phyloP scores from a whole-genome alignment of 176 grass and related monocot species.

The Musa itinerans region DNA sequence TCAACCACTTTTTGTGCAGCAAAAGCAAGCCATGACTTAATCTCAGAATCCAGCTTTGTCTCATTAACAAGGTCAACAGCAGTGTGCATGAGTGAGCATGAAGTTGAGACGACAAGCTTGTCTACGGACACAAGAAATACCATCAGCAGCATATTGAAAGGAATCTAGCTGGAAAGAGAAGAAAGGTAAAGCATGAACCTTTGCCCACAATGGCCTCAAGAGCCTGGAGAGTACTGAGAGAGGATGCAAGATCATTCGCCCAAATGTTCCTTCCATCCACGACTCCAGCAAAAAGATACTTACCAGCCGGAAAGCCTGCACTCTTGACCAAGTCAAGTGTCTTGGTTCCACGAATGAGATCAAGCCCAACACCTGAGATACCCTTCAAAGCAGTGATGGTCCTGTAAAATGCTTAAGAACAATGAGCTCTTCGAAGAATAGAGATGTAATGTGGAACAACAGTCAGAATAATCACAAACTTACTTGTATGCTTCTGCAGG shows the following conservation, averaged over 20 bases:
- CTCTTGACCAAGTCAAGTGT: conserved; percentile 71
- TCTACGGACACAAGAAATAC: conserved; percentile 27
- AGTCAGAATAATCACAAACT: conserved; percentile 16
- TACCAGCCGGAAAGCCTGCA: conserved; percentile 58
- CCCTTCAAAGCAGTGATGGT: conserved; percentile 61
- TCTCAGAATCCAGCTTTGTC: conserved; percentile 79
- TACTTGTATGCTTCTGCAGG: conserved; percentile 82
- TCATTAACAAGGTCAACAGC: conserved; percentile 89
- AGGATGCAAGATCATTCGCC: conserved; percentile 80
- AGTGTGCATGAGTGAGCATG: conserved; percentile 90
- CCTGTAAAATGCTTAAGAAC: conserved; percentile 28
- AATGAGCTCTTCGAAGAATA: neutral
- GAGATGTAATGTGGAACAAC: neutral
- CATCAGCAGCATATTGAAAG: neutral
- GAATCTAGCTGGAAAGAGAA: neutral
- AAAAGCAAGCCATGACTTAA: conserved; percentile 90
- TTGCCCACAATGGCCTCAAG: conserved; percentile 71
- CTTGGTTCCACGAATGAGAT: conserved; percentile 82
- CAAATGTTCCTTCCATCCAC: conserved; percentile 96
- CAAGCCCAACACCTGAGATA: conserved; percentile 78
- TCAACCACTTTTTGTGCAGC: conserved; percentile 85
- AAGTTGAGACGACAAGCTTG: conserved; percentile 87
- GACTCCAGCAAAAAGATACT: conserved; percentile 88
- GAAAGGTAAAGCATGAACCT: conserved; percentile 30
- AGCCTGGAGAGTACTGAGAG: conserved; percentile 54